Evolutionary conservation across 352 stramenopile species (phyloP).

Genomic region (Pythium biforme): DNA sequence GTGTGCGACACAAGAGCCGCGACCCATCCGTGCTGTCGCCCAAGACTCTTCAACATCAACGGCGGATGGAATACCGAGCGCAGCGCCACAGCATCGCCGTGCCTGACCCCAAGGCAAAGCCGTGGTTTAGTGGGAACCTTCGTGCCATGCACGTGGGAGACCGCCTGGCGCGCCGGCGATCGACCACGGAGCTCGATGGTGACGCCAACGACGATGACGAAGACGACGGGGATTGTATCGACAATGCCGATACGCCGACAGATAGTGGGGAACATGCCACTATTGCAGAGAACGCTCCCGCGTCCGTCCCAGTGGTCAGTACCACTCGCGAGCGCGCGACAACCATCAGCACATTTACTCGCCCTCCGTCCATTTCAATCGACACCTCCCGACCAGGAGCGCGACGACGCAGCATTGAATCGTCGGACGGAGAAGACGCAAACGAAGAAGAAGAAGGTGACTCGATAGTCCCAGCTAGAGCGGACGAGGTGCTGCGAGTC

Average conservation of each 20-base stretch:
- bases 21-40: slow-evolving; percentile 7
- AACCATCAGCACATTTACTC: neutral
- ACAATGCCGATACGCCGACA: neutral
- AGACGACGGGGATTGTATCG: neutral
- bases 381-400: slow-evolving; percentile 3
- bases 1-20: neutral
- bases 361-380: slow-evolving; percentile 5
- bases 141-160: slow-evolving; percentile 70
- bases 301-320: neutral
- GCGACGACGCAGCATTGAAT: slow-evolving; percentile 17
- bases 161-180: slow-evolving; percentile 53
- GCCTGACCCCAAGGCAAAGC: slow-evolving; percentile 21
- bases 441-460: slow-evolving; percentile 29
- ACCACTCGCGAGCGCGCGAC: neutral
- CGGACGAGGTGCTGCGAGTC: neutral
- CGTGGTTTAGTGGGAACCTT: slow-evolving; percentile 73
- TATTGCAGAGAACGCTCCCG: neutral
- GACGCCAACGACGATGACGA: neutral
- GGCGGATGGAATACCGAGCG: slow-evolving; percentile 22
- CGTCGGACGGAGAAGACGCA: slow-evolving; percentile 25
- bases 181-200: slow-evolving; percentile 28
- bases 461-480: neutral
- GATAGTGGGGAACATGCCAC: neutral
- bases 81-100: slow-evolving; percentile 27
- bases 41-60: slow-evolving; percentile 2